Conservation (phyloP, 2,329 filamentous ascomycete species). For the Penicillium aurantiogriseum region DNA sequence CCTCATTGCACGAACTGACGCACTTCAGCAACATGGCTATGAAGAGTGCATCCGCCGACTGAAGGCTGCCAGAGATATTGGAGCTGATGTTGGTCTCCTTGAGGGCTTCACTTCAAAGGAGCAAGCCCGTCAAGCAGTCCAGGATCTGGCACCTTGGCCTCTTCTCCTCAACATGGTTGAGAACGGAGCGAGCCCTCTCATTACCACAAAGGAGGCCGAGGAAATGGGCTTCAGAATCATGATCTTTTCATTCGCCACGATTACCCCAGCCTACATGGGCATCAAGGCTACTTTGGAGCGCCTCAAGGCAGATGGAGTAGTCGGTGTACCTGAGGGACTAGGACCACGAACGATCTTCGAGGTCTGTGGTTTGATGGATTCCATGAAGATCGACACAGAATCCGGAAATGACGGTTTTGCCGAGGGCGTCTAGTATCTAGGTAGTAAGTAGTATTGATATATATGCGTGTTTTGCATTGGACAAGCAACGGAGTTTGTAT, state of each 20-base stretch:
- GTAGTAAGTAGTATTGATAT: not conserved
- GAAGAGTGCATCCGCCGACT: slow-evolving; percentile 42
- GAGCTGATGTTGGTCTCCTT: slow-evolving; percentile 44
- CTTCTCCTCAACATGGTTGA: slow-evolving; percentile 48
- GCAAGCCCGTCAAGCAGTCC: slow-evolving; percentile 35
- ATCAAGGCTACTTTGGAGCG: slow-evolving; percentile 36
- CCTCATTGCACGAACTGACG: slow-evolving; percentile 46
- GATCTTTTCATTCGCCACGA: slow-evolving; percentile 42
- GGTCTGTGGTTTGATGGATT: slow-evolving; percentile 42
- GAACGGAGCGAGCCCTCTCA: slow-evolving; percentile 40
- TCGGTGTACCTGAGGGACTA: slow-evolving; percentile 30
- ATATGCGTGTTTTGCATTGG: not conserved
- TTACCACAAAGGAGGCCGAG: slow-evolving; percentile 39
- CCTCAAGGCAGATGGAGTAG: slow-evolving; percentile 38
- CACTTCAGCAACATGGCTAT: slow-evolving; percentile 39
- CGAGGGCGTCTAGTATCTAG: slow-evolving; percentile 24
- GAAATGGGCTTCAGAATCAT: slow-evolving; percentile 46
- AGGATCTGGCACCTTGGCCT: slow-evolving; percentile 41
- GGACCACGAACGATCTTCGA: slow-evolving; percentile 41
- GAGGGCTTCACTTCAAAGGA: slow-evolving; percentile 42
- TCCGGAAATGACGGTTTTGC: slow-evolving; percentile 37
- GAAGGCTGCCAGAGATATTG: slow-evolving; percentile 39
- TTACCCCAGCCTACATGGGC: slow-evolving; percentile 39
- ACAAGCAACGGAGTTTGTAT: not conserved
- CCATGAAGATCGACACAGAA: slow-evolving; percentile 39